Percentiles rank a stretch among this genome's conserved stretches.
Conservation (phyloP, 1,284 basidiomycete species). For the Cryptococcus floricola region DNA sequence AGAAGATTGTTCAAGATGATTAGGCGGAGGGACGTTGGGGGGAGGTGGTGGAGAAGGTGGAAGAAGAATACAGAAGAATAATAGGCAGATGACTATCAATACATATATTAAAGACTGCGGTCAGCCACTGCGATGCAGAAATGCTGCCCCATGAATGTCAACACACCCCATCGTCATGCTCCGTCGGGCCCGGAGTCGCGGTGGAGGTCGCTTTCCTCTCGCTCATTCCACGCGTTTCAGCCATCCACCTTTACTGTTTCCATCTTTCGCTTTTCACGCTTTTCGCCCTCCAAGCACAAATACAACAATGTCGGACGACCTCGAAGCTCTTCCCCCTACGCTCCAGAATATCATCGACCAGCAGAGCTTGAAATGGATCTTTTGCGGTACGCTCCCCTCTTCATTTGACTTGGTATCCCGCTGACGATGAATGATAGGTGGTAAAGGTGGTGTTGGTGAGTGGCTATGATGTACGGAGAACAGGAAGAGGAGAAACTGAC, state of each 20-base stretch:
- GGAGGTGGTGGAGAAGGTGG: not conserved
- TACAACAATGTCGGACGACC: conserved; percentile 21
- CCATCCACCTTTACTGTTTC: not conserved
- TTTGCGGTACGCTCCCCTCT: conserved; percentile 63
- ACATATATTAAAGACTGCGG: too few relatives aligned
- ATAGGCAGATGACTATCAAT: not conserved
- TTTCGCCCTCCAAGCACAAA: not conserved
- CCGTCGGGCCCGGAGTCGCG: not conserved
- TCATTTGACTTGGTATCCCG: not conserved
- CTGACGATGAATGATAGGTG: conserved; percentile 58
- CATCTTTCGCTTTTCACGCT: not conserved
- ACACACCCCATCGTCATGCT: not conserved
- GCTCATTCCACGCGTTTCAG: conserved; percentile 1
- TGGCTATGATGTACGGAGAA: not conserved
- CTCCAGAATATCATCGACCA: conserved; percentile 88
- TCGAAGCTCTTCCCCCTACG: conserved; percentile 61
- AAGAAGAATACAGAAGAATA: not conserved
- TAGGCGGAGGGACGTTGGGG: not conserved
- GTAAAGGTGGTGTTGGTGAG: conserved; percentile 90
- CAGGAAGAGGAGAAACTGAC: not conserved
- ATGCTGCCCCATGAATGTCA: too few relatives aligned
- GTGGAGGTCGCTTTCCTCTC: conserved; percentile 2
- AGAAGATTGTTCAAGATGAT: conserved; percentile 2
- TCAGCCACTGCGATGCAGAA: too few relatives aligned
- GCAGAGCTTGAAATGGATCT: conserved; percentile 87